Evolutionary conservation across 2,329 filamentous ascomycete species (phyloP), one percentile per base, ranked within the genome.

Genomic region (Penicillium sp.): DNA sequence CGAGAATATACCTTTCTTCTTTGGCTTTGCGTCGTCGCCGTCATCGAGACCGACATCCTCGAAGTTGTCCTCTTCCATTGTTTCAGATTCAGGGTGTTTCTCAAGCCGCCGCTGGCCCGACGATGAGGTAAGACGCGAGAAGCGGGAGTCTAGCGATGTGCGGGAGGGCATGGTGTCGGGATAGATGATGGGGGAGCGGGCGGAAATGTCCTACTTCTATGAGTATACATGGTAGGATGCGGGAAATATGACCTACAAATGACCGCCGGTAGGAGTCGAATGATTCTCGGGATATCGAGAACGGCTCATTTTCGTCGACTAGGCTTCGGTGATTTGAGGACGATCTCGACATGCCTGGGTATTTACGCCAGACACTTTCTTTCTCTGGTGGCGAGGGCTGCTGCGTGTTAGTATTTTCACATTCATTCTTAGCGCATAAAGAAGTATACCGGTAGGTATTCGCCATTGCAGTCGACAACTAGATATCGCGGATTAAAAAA

Each of bases 221-320:
- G 9, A 63, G 45, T 30, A 61, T 67, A 61, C 69, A 62, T 66
- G 30, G 30, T n/a, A 6, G 30, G 41, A 29, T 31, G 35, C 23
- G 29, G 29, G 13, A 21, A 17, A 54, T 50, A 35, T 26, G 45
- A 83, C 90, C 70, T 85, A 97, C 94, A 82, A 98, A 98, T 66
- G 93, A 97, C 71, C 95, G 88, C 66, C 95, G 86, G 79, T 98
- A 98, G 3, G 93, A 97, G 76, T 98, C 95, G 73, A 98, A 98
- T 2, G 93, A 97, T 80, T 98, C 95, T 71, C 94, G 87, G 44
- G 93, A 97, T 75, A 98, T 98, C 66, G 91, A 92, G 76, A 98
- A 98, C 15, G 91, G 93, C 75, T 98, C 94, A 70, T 93, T 93
- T 65, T 96, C 92, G 70, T 89, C 88, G 63, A 91, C 82, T 69